Conservation (phyloP, 2,329 filamentous ascomycete species). For the Lasiodiplodia sp. region DNA sequence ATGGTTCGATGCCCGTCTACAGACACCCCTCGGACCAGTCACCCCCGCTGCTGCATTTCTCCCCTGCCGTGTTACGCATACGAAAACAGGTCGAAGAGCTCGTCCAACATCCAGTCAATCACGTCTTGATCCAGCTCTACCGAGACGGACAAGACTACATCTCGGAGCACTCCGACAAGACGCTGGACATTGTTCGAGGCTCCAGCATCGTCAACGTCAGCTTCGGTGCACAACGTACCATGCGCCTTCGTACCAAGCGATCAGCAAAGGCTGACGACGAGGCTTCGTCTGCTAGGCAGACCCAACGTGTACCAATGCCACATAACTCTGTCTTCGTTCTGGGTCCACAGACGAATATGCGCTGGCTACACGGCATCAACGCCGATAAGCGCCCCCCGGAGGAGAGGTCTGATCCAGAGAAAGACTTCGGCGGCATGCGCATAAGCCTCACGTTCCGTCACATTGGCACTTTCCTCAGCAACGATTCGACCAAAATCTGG, state of each 20-base stretch:
- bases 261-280: constrained; percentile 35
- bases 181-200: constrained; percentile 81
- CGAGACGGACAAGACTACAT: constrained; percentile 90
- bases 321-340: constrained; percentile 91
- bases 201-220: constrained; percentile 93
- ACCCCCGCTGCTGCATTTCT: constrained; percentile 78
- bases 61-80: constrained; percentile 73
- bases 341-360: constrained; percentile 79
- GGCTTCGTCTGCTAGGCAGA: constrained; percentile 55
- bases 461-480: constrained; percentile 84
- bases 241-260: constrained; percentile 87
- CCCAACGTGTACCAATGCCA: constrained; percentile 75
- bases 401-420: constrained; percentile 74
- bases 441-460: constrained; percentile 91
- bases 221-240: constrained; percentile 87
- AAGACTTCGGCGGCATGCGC: constrained; percentile 75
- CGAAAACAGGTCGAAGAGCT: constrained; percentile 72
- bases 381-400: constrained; percentile 76
- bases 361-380: constrained; percentile 92
- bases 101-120: constrained; percentile 84
- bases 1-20: constrained; percentile 87
- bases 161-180: constrained; percentile 96
- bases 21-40: constrained; percentile 92
- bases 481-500: constrained; percentile 76
- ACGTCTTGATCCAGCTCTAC: constrained; percentile 92